Evolutionary conservation across 2,329 filamentous ascomycete genomes (phyloP), one percentile per base, ranked within the genome.

Genomic region (Juglanconis sp.): DNA sequence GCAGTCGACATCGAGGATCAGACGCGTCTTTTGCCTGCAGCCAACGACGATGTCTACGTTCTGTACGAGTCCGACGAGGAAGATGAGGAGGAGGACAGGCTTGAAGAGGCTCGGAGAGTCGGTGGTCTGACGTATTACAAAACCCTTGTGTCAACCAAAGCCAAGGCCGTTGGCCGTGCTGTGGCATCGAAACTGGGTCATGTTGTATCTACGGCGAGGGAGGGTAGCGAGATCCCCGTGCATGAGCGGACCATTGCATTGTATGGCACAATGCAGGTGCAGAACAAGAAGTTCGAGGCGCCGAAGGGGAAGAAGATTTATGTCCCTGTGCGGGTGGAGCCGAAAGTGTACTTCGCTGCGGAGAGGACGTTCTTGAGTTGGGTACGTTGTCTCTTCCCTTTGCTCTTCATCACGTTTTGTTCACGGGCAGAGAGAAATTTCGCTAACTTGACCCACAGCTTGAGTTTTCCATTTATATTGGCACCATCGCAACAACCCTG

Each of bases 261-360:
- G 10, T 84, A 87, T 44, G 83, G 83, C 6, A 70, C 74, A 53
- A 75, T 81, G 68, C 68, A 87, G 76, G 80, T 87, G 32, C 79
- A 82, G 64, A 79, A 73, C 35, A 84, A 81, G 72, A 81, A 76
- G 67, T 86, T 92, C 77, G 88, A 86, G 71, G 90, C 90, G 8
- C 90, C 90, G 11, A 87, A 86, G 72, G 90, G 90, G 57, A 94
- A 93, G 85, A 91, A 91, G 73, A 98, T 99, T 61, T 94, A 98
- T 69, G 95, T 99, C 31, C 94, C 94, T 13, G 89, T 98, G 58
- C 87, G 95, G 53, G 93, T 99, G 38, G 95, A 99, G 75, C 95
- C 95, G 38, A 99, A 99, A 77, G 95, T 99, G 54, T 96, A 92
- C 74, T 96, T 99, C 72, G 95, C 95, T 30, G 93, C 92, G 1